Conservation (phyloP, 768 basidiomycete species). For the Lentinula sp. region DNA sequence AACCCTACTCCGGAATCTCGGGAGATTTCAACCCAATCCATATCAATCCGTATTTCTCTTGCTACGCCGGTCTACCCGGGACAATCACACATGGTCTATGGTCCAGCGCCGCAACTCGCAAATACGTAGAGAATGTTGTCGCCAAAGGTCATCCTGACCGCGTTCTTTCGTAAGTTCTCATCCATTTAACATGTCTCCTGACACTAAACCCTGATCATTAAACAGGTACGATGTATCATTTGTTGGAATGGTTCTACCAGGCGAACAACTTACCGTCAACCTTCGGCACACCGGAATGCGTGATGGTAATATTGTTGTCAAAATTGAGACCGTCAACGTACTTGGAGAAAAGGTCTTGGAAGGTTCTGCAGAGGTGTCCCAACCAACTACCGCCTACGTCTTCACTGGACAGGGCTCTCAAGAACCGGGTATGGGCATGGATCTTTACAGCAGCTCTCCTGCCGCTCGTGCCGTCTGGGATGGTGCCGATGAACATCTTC, state of each 20-base stretch:
- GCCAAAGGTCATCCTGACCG: slow-evolving; percentile 91
- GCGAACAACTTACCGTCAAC: slow-evolving; percentile 79
- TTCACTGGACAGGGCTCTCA: slow-evolving; percentile 99
- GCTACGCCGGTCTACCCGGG: slow-evolving; percentile 86
- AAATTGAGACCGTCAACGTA: slow-evolving; percentile 79
- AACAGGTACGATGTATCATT: slow-evolving; percentile 88
- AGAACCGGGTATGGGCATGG: slow-evolving; percentile 99
- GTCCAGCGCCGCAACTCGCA: slow-evolving; percentile 91
- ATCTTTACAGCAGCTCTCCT: slow-evolving; percentile 87
- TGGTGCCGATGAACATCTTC: slow-evolving; percentile 87
- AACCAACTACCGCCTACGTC: slow-evolving; percentile 90
- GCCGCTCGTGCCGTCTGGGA: slow-evolving; percentile 98
- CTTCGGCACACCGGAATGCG: slow-evolving; percentile 90
- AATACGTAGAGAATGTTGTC: slow-evolving; percentile 88
- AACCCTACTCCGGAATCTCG: slow-evolving; percentile 92
- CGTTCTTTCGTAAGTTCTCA: slow-evolving; percentile 69
- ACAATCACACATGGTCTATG: slow-evolving; percentile 99
- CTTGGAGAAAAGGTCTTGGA: slow-evolving; percentile 88
- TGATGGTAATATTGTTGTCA: slow-evolving; percentile 88
- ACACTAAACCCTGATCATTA: slow-evolving; percentile 7
- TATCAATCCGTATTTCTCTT: slow-evolving; percentile 96
- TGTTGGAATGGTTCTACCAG: slow-evolving; percentile 94
- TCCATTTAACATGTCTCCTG: not conserved
- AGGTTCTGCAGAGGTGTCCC: slow-evolving; percentile 89
- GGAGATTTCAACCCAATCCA: slow-evolving; percentile 99